Base-by-base conservation (phyloP, 495 filamentous ascomycete genomes). In the Penicillium chermesinum region DNA sequence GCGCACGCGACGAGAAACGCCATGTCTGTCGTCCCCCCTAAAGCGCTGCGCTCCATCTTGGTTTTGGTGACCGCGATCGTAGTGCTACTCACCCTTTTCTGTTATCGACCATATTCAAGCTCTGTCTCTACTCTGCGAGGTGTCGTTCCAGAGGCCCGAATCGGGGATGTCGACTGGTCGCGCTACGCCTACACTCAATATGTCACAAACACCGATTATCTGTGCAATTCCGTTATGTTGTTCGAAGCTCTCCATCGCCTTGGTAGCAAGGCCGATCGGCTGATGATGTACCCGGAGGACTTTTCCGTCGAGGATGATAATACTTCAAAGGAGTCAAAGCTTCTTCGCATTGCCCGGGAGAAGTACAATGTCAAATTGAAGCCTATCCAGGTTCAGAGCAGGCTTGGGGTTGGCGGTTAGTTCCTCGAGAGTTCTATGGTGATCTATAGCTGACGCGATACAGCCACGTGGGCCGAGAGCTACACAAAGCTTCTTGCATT, bases 191-290 rank as follows among this genome's bases (percentile, higher is more conserved):
- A 86, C 51, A 69, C 68, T 1, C 78, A 80, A 62, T 87, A 85
- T 62, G 84, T 77, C 25, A 83, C 81, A 12, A 71, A 74, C 47
- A 66, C 62, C 35, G 62, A 71, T 6, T 81, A 84, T 63, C 74
- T 87, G 2, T 87, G 84, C 64, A 85, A 85, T 54, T 76, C 81
- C 0, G 57, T 87, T 41, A 84, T 87, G 83, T 60, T 86, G 9
- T 78, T 87, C 46, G 79, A 82, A 51, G 60, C 68, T 14, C 52
- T 86, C 7, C 52, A 76, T 36, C 67, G 71, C 12, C 59, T 82
- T 1, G 73, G 69, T 7, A 79, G 72, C 55, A 75, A 76, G 57
- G 76, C 83, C 7, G 77, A 82, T 46, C 73, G 76, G 5, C 50
- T 86, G 14, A 66, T 86, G 60, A 64, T 85, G 64, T 85, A 83